These are phyloP conservation scores for Lathyrus tuberosus DNA, from an alignment of 306 rosid genomes.

Conservation along the genomic window DNA sequence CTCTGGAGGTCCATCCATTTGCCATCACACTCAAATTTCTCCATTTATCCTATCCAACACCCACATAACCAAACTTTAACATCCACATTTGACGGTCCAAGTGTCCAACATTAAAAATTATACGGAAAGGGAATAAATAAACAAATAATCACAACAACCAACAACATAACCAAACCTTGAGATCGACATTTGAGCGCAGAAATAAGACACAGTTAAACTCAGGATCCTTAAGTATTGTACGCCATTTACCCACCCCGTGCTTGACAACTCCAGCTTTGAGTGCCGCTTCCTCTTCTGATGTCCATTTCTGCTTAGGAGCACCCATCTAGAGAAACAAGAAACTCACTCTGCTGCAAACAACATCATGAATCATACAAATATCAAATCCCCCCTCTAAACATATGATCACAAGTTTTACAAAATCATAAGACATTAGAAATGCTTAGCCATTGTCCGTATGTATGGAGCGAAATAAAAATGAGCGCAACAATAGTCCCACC, in stretches of 20 bases:
- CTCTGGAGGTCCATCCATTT: conserved; percentile 93
- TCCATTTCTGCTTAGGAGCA: conserved; percentile 99
- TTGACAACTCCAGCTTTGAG: conserved; percentile 96
- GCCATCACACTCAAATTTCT: conserved; percentile 95
- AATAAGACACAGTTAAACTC: conserved; percentile 74
- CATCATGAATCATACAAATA: conserved; percentile 15
- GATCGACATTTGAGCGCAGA: conserved; percentile 96
- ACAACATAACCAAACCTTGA: conserved; percentile 64
- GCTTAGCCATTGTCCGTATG: neutral
- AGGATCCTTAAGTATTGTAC: conserved; percentile 93
- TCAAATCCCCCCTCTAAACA: conserved; percentile 13
- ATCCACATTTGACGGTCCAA: conserved; percentile 23
- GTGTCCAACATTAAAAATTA: neutral
- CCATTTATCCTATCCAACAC: conserved; percentile 82
- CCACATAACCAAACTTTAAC: conserved; percentile 38
- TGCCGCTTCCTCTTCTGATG: conserved; percentile 87
- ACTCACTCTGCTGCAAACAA: conserved; percentile 45
- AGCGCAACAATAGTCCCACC: neutral
- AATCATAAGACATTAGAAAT: too few species aligned
- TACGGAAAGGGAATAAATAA: conserved; percentile 12
- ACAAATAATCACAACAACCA: conserved; percentile 19
- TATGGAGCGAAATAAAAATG: neutral
- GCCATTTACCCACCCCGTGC: conserved; percentile 99
- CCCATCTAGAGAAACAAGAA: conserved; percentile 64
- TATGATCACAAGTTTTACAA: conserved; percentile 18